Evolutionary conservation across 768 basidiomycete species (phyloP).

Genomic region (Clavaria fumosa): DNA sequence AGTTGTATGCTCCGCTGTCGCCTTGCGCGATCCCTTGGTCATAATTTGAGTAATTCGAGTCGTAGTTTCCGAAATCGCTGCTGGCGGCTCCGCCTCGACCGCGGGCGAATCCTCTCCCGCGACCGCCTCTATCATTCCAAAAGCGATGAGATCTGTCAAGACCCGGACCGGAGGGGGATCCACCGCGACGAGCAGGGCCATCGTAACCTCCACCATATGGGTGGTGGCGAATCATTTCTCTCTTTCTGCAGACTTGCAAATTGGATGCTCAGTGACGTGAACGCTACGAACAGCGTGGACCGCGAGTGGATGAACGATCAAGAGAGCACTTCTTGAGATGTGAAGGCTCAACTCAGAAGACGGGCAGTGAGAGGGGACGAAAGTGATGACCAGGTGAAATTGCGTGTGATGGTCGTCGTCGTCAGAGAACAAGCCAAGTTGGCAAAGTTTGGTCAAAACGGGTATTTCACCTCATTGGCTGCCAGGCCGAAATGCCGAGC

Average conservation of each 20-base stretch:
- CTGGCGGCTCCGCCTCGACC: conserved; percentile 40
- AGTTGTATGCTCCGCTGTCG: conserved; percentile 52
- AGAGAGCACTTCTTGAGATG: conserved; percentile 11
- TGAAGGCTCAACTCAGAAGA: conserved; percentile 16
- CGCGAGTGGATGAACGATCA: conserved; percentile 10
- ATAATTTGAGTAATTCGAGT: conserved; percentile 38
- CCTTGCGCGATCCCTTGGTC: conserved; percentile 50
- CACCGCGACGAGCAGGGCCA: conserved; percentile 40
- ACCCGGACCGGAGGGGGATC: conserved; percentile 48
- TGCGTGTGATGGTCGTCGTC: too few species aligned
- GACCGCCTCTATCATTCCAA: conserved; percentile 42
- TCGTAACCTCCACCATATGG: conserved; percentile 61
- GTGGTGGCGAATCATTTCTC: conserved; percentile 77
- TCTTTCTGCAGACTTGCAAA: conserved; percentile 12
- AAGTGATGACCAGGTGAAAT: conserved; percentile 26
- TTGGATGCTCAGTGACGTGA: conserved; percentile 23
- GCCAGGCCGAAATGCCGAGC: too few species aligned
- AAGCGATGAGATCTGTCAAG: conserved; percentile 57
- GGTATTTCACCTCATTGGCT: too few species aligned
- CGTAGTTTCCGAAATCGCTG: conserved; percentile 40
- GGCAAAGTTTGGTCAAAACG: neutral
- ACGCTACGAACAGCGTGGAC: conserved; percentile 2
- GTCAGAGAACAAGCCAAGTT: too few species aligned
- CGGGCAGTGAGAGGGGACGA: conserved; percentile 14
- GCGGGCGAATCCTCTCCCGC: conserved; percentile 30